Evolutionary conservation across 169 alveolate genomes (phyloP).

Genomic region (Eimeria necatrix): DNA sequence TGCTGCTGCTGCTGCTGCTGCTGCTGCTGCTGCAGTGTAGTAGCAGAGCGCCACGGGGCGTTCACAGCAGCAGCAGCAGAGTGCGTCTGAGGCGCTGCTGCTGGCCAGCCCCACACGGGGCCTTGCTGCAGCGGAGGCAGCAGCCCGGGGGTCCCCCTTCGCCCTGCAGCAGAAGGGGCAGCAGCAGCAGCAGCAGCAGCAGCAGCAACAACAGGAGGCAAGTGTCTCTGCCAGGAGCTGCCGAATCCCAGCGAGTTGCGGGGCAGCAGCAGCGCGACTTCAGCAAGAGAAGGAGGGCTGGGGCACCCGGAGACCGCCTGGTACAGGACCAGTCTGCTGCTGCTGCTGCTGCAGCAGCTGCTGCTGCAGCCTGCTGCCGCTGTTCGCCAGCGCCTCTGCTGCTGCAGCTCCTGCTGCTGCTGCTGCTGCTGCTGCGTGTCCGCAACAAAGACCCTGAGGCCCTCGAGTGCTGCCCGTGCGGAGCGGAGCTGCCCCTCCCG

Average conservation of each 20-base stretch:
- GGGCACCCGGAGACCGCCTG: constrained; percentile 26
- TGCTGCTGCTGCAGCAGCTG: constrained; percentile 69
- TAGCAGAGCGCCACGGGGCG: neutral
- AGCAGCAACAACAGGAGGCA: no score
- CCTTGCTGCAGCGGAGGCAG: neutral
- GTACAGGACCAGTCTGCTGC: constrained; percentile 38
- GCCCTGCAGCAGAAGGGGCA: neutral
- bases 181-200: no score
- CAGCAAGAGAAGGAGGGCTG: constrained; percentile 28
- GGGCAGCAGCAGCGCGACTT: constrained; percentile 48
- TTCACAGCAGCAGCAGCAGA: constrained; percentile 55
- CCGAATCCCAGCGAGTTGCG: constrained; percentile 17
- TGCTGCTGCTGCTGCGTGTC: constrained; percentile 30
- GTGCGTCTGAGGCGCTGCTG: neutral
- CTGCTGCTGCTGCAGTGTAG: constrained; percentile 14
- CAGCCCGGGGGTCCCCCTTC: no score
- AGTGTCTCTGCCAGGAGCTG: constrained; percentile 6
- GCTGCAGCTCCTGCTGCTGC: constrained; percentile 35
- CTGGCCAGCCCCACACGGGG: neutral
- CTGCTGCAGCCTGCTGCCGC: neutral
- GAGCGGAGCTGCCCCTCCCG: constrained; percentile 19
- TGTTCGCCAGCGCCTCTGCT: constrained; percentile 20
- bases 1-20: constrained; percentile 43
- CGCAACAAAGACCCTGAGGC: constrained; percentile 15
- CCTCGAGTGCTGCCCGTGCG: constrained; percentile 1